Percentiles rank a stretch among this genome's conserved stretches.
Conservation (phyloP, 1,284 basidiomycete genomes). For the Athelia psychrophila region DNA sequence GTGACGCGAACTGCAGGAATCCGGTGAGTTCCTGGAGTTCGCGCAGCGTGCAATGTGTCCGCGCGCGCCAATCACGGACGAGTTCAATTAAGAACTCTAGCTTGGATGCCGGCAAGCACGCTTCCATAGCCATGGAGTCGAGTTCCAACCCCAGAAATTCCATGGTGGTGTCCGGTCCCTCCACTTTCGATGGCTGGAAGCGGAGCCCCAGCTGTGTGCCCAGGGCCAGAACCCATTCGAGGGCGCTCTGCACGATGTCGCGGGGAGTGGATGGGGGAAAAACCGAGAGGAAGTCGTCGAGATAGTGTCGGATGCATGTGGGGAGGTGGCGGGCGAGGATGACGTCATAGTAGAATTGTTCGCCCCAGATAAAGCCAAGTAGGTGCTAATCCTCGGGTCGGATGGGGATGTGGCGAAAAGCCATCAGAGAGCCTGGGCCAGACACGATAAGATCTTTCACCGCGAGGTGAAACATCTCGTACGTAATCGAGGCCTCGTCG, state of each 20-base stretch:
- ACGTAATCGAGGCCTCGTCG: not conserved
- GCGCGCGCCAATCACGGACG: not conserved
- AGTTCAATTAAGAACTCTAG: conserved; percentile 1
- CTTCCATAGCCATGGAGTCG: conserved; percentile 8
- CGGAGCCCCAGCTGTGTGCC: not conserved
- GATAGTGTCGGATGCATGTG: conserved; percentile 7
- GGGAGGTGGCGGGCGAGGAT: not conserved
- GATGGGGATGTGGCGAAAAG: conserved; percentile 8
- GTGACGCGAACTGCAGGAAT: conserved; percentile 8
- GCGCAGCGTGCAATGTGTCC: not conserved
- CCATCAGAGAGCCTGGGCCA: conserved; percentile 6
- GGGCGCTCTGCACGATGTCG: not conserved
- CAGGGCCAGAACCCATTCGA: not conserved
- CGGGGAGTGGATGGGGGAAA: conserved; percentile 1
- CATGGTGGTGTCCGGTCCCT: conserved; percentile 3
- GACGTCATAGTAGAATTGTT: not conserved
- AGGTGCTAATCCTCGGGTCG: not conserved
- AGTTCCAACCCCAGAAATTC: conserved; percentile 13
- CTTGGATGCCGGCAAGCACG: conserved; percentile 8
- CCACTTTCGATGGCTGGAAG: not conserved
- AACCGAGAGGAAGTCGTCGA: conserved; percentile 10
- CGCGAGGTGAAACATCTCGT: too few relatives aligned
- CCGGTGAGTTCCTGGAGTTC: conserved; percentile 10
- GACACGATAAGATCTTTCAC: not conserved
- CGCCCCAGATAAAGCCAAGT: not conserved